A percentile compares a stretch with the other conserved stretches of the same genome.
Evolutionary conservation across 139 green algal species (phyloP).

Genomic region (Picochlorum sp.): DNA sequence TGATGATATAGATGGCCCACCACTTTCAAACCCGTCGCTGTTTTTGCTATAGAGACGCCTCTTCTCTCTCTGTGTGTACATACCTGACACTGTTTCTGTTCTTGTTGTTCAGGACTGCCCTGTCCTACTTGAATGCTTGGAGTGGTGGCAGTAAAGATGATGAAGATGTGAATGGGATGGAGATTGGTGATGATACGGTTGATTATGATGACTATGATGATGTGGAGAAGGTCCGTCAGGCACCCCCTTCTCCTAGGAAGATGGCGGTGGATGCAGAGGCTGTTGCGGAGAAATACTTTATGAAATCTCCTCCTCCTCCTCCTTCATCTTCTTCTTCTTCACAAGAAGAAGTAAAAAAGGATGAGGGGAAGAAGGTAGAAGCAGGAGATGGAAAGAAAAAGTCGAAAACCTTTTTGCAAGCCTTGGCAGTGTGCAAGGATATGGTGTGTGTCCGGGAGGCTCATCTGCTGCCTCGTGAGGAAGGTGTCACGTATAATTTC

Average conservation of each 20-base stretch:
- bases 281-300: slow-evolving; percentile 2
- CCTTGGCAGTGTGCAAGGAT: slow-evolving; percentile 7
- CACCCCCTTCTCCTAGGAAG: neutral
- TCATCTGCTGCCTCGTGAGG: neutral
- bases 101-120: too few relatives aligned
- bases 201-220: slow-evolving; percentile 2
- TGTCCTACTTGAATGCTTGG: too few relatives aligned
- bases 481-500: slow-evolving; percentile 1
- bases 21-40: too few relatives aligned
- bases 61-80: too few relatives aligned
- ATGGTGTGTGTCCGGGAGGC: slow-evolving; percentile 1
- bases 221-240: neutral
- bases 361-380: neutral
- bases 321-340: neutral
- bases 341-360: too few relatives aligned
- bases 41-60: too few relatives aligned
- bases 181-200: too few relatives aligned
- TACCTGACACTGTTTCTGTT: too few relatives aligned
- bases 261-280: neutral
- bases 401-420: slow-evolving; percentile 2
- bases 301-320: neutral
- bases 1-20: too few relatives aligned
- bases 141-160: too few relatives aligned
- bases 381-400: neutral
- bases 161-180: too few relatives aligned